These are phyloP conservation scores for Botryotinia narcissicola DNA, from an alignment of 2,329 filamentous ascomycete species.

Conservation along the genomic window DNA sequence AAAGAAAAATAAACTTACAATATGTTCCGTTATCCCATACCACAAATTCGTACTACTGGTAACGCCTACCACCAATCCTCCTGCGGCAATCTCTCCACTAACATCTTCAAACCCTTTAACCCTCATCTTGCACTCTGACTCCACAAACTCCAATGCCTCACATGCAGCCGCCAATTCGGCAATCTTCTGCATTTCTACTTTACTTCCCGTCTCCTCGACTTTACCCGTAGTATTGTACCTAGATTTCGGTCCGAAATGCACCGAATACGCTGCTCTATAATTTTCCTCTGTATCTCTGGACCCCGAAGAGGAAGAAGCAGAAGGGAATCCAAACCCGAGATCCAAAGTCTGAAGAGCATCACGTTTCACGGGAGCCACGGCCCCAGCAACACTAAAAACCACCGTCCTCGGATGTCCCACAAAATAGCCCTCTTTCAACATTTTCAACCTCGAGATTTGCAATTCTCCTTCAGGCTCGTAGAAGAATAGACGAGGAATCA, in stretches of 20 bases:
- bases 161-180: conserved; percentile 8
- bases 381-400: conserved; percentile 15
- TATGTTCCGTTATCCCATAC: conserved; percentile 19
- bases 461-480: not conserved
- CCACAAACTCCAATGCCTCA: conserved; percentile 20
- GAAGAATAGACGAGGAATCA: conserved; percentile 2
- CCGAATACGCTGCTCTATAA: conserved; percentile 1
- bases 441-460: conserved; percentile 12
- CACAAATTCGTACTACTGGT: conserved; percentile 20
- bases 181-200: conserved; percentile 17
- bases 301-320: not conserved
- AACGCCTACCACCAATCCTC: conserved; percentile 11
- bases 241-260: conserved; percentile 7
- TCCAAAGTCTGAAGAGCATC: not conserved
- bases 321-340: not conserved
- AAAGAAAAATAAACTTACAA: conserved; percentile 8
- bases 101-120: conserved; percentile 12
- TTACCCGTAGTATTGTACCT: conserved; percentile 16
- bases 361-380: not conserved
- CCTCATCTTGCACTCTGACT: conserved; percentile 5
- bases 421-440: conserved; percentile 1
- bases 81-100: not conserved
- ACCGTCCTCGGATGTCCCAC: conserved; percentile 11
- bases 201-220: not conserved
- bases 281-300: not conserved